phyloP scores from a whole-genome alignment of 345 rosid species.

The Aurinia saxatilis region DNA sequence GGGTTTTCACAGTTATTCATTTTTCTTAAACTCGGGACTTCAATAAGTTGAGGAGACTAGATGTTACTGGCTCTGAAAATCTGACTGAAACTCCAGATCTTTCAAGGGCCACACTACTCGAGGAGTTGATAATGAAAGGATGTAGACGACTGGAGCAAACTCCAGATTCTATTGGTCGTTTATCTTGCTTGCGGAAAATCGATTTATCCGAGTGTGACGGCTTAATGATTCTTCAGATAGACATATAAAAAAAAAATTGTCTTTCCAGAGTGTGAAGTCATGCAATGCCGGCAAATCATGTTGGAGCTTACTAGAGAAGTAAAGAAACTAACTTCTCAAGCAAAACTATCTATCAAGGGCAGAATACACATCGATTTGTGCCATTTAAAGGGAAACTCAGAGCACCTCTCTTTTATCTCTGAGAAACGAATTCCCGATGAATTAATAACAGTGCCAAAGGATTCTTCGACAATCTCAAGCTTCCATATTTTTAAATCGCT shows the following conservation, averaged over 20 bases:
- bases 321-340: neutral
- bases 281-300: neutral
- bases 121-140: conserved; percentile 8
- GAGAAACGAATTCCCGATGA: neutral
- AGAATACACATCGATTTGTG: neutral
- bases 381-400: conserved; percentile 1
- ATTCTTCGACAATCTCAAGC: neutral
- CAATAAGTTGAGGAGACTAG: neutral
- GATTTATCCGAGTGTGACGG: conserved; percentile 11
- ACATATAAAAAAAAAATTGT: conserved; percentile 3
- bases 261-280: neutral
- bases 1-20: neutral
- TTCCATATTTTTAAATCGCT: neutral
- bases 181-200: neutral
- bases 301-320: neutral
- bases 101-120: neutral
- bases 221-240: neutral
- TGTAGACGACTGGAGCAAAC: neutral
- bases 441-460: neutral
- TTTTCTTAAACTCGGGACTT: neutral
- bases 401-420: conserved; percentile 2
- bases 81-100: conserved; percentile 4
- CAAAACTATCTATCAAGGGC: conserved; percentile 5
- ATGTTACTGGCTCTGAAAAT: conserved; percentile 15
- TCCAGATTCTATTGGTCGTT: neutral